Evolutionary conservation across 2,329 filamentous ascomycete genomes (phyloP), one percentile per base, ranked within the genome.

Genomic region (Grosmannia huntii): DNA sequence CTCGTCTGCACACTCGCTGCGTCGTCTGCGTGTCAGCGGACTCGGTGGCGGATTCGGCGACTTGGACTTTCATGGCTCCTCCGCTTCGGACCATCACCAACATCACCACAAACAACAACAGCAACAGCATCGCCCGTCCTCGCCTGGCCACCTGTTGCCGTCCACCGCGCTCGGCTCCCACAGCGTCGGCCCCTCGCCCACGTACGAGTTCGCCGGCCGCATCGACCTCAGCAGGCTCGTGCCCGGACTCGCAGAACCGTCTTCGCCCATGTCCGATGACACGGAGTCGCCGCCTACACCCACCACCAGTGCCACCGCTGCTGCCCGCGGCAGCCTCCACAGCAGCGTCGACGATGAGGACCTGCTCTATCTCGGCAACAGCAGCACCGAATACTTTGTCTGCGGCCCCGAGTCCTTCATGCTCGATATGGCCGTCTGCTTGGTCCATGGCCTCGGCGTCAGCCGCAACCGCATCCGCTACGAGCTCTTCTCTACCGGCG

Each of bases 321-420:
- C 23, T 21, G 33, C 41, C 53, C 11, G 16, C 27, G 51, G 55
- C 19, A 50, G 36, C 38, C 7, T 19, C 48, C 48, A 50, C 25
- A 28, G 25, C 48, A 50, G 48, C 48, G 48, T 23, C 46, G 49
- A 33, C 23, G 68, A 70, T 25, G 66, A 67, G 14, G 71, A 73
- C 4, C 73, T 79, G 60, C 67, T 81, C 36, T 75, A 72, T 62
- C 69, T 81, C 3, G 62, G 66, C 57, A 72, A 77, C 62, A 67
- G 69, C 41, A 70, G 72, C 14, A 71, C 78, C 4, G 76, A 80
- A 67, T 82, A 81, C 64, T 81, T 71, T 62, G 72, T 81, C 55
- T 81, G 78, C 60, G 79, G 79, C 0, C 77, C 78, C 0, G 76
- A 80, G 67, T 71, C 74, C 60, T 80, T 81, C 62, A 80, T 80